Evolutionary conservation across 1,139 yeast species (phyloP).

Genomic region (Magnusiomyces clavatus): DNA sequence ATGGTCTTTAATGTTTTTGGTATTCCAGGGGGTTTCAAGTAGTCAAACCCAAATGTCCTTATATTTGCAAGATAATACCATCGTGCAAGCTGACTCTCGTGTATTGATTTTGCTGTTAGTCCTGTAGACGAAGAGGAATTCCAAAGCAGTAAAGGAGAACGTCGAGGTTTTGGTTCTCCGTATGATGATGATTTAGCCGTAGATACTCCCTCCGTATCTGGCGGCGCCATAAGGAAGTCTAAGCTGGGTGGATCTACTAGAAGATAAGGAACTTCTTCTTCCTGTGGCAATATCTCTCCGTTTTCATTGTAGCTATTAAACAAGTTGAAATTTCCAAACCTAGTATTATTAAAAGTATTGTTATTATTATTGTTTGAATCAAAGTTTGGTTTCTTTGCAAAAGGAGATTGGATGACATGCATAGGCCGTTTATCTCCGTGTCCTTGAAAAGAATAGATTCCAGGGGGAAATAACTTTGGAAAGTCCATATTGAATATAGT

Average conservation of each 20-base stretch:
- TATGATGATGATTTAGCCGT: background rate
- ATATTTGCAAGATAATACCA: constrained; percentile 14
- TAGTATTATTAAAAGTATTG: background rate
- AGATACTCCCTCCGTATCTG: constrained; percentile 1
- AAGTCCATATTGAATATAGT: too few species aligned
- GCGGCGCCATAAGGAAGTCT: constrained; percentile 3
- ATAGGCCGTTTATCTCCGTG: too few species aligned
- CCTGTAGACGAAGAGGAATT: background rate
- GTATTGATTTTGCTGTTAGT: constrained; percentile 1
- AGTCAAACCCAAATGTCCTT: constrained; percentile 21
- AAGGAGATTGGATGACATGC: constrained; percentile 4
- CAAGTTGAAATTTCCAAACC: constrained; percentile 1
- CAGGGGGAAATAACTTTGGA: too few species aligned
- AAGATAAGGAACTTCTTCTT: constrained; percentile 1
- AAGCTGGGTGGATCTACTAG: background rate
- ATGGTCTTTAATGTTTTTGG: constrained; percentile 19
- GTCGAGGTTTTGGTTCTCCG: constrained; percentile 1
- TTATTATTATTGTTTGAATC: background rate
- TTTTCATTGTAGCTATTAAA: constrained; percentile 3
- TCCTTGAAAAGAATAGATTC: too few species aligned
- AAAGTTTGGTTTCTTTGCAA: background rate
- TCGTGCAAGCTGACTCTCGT: background rate
- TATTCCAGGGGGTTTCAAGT: constrained; percentile 21
- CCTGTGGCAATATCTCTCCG: constrained; percentile 1
- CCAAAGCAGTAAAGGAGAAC: constrained; percentile 5